Base-by-base conservation (phyloP, 495 filamentous ascomycete genomes). In the Neurospora sp. region DNA sequence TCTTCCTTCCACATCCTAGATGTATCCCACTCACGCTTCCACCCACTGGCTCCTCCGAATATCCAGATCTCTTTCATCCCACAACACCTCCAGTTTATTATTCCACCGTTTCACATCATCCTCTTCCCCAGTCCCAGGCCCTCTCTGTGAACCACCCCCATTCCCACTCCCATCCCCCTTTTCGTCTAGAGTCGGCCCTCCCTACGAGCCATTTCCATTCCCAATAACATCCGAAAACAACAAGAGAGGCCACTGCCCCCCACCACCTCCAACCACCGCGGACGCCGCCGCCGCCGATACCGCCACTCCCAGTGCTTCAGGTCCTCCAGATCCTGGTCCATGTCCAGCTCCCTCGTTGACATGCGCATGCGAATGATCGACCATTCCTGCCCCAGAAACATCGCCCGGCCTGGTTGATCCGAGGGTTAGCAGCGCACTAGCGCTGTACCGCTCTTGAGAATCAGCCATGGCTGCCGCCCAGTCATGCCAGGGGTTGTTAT, bases 401-500 rank as follows among this genome's bases (percentile, higher is more conserved):
- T 78, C 78, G 10, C 76, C 74, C 6, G 73, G 74, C 31, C 76
- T 71, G 12, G 72, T 71, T 1, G 75, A 74, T n/a, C 81, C 82
- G 27, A 85, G 75, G 2, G 80, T 84, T 69, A 86, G 78, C 42
- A 85, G 70, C 2, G 82, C 80, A 37, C 75, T 84, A 40, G 83
- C 82, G 68, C 82, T 83, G 74, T 81, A 85, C 37, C 82, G 77
- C 18, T 85, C 83, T 41, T 84, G 83, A 37, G 75, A 85, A 75
- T 84, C 82, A 14, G 81, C 80, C 12, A 86, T 82, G 42, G 83
- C 83, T 0, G 81, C 81, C 8, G 83, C 82, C 84, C 84, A 86
- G 73, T 85, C 82, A 9, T 85, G 80, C 83, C 83, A 86, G 1
- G 82, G 78, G 69, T 84, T 86, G 2, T 45, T 10, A 39, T 41